Conservation (phyloP, 176 grass and related monocot genomes). For the Panicum miliaceum region DNA sequence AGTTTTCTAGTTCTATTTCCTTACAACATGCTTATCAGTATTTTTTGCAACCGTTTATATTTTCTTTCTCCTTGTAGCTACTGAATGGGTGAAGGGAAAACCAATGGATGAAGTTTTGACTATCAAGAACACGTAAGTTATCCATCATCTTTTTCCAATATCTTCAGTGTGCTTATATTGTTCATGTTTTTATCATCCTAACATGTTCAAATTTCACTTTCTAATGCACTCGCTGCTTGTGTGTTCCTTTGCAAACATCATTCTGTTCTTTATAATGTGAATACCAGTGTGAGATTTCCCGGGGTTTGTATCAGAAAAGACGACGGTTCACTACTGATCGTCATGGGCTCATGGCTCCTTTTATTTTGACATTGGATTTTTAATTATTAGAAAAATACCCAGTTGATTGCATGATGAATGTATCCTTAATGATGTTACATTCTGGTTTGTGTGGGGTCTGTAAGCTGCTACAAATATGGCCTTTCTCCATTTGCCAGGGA, state of each 20-base stretch:
- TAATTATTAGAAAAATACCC: background rate
- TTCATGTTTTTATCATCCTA: background rate
- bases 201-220: background rate
- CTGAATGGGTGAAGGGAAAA: conserved; percentile 98
- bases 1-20: background rate
- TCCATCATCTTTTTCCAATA: background rate
- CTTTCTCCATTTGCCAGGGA: background rate
- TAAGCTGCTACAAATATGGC: background rate
- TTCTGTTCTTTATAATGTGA: background rate
- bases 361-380: background rate
- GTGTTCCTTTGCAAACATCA: background rate
- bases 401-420: background rate
- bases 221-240: background rate
- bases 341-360: background rate
- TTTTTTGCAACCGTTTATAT: background rate
- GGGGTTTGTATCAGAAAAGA: background rate
- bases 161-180: background rate
- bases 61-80: conserved; percentile 61
- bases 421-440: conserved; percentile 14
- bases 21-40: background rate
- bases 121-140: conserved; percentile 92
- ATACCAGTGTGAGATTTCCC: background rate
- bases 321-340: background rate
- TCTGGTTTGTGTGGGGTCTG: background rate
- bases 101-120: conserved; percentile 90